These are phyloP conservation scores for Paecilomyces formosus DNA, from an alignment of 2,329 filamentous ascomycete species.

Conservation along the genomic window DNA sequence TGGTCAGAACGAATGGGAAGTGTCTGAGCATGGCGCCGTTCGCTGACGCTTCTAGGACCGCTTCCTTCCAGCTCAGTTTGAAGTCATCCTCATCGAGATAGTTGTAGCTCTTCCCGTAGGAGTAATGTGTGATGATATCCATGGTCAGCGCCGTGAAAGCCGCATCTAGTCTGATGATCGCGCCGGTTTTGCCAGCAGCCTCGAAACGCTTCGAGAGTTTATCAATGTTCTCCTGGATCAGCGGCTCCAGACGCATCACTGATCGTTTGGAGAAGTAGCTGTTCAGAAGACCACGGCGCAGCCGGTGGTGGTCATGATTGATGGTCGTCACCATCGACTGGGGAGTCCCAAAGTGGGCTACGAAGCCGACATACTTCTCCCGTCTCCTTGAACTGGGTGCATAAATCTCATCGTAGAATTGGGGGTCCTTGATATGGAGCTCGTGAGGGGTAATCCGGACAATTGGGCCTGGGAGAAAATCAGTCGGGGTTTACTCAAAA, in stretches of 20 bases:
- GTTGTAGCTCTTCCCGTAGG: conserved; percentile 25
- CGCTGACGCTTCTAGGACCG: conserved; percentile 16
- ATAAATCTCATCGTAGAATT: conserved; percentile 27
- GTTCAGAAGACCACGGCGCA: conserved; percentile 15
- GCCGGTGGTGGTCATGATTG: conserved; percentile 15
- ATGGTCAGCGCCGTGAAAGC: conserved; percentile 23
- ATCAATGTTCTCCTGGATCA: conserved; percentile 28
- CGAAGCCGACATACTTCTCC: conserved; percentile 16
- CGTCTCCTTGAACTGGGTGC: conserved; percentile 14
- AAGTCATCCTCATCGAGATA: conserved; percentile 23
- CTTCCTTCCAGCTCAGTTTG: conserved; percentile 14
- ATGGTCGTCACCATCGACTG: conserved; percentile 12
- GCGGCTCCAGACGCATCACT: conserved; percentile 28
- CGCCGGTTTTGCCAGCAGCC: conserved; percentile 6
- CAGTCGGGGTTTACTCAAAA: neutral
- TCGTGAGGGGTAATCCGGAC: conserved; percentile 26
- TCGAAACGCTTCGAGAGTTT: conserved; percentile 19
- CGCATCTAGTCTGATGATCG: conserved; percentile 15
- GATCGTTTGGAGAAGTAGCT: conserved; percentile 24
- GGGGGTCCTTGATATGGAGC: conserved; percentile 26
- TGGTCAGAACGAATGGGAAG: conserved; percentile 20
- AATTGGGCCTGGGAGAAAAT: conserved; percentile 19
- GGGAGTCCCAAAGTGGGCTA: conserved; percentile 8
- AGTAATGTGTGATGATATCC: conserved; percentile 33
- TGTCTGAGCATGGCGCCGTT: conserved; percentile 17